A percentile compares a stretch with the other conserved stretches of the same genome.
These are phyloP conservation scores for Rhodotorula kratochvilovae DNA, from an alignment of 768 basidiomycete genomes.

Conservation along the genomic window DNA sequence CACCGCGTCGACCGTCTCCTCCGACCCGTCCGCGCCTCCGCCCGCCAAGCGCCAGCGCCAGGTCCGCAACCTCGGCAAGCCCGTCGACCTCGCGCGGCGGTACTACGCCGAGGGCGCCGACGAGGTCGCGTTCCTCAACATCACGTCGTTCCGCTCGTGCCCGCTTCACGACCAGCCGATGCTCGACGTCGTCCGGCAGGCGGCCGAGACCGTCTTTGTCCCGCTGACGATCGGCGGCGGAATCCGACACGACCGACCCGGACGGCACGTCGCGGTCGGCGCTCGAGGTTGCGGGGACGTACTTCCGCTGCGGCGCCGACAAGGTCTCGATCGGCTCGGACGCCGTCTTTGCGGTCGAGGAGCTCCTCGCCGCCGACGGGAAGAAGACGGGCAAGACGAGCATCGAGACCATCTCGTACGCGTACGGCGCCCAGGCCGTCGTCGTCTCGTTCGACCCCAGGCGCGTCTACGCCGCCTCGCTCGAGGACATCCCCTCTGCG, in stretches of 20 bases:
- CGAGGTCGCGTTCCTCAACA: slow-evolving; percentile 95
- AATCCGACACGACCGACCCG: slow-evolving; percentile 91
- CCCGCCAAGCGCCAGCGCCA: slow-evolving; percentile 37
- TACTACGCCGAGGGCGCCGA: slow-evolving; percentile 89
- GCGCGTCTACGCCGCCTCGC: slow-evolving; percentile 67
- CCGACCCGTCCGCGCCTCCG: slow-evolving; percentile 27
- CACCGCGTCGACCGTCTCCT: slow-evolving; percentile 38
- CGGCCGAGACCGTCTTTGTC: slow-evolving; percentile 85
- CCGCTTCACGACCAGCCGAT: slow-evolving; percentile 95
- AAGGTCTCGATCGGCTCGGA: slow-evolving; percentile 98
- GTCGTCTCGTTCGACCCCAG: slow-evolving; percentile 95
- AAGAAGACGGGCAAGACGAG: slow-evolving; percentile 55
- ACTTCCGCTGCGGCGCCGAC: slow-evolving; percentile 96
- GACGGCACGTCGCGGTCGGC: slow-evolving; percentile 83
- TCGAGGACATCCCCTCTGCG: slow-evolving; percentile 47
- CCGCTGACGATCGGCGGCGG: slow-evolving; percentile 98
- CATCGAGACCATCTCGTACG: slow-evolving; percentile 84
- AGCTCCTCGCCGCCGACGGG: slow-evolving; percentile 53
- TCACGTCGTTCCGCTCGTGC: slow-evolving; percentile 96
- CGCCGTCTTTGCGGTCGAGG: slow-evolving; percentile 89
- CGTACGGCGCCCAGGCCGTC: slow-evolving; percentile 92
- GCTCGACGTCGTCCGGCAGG: slow-evolving; percentile 86
- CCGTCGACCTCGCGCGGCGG: slow-evolving; percentile 77
- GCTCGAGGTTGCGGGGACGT: slow-evolving; percentile 88
- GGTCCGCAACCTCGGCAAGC: slow-evolving; percentile 96